Percentiles rank a stretch among this genome's conserved stretches.
phyloP scores from a whole-genome alignment of 176 grass and related monocot genomes.

The Tuctoria greenei region DNA sequence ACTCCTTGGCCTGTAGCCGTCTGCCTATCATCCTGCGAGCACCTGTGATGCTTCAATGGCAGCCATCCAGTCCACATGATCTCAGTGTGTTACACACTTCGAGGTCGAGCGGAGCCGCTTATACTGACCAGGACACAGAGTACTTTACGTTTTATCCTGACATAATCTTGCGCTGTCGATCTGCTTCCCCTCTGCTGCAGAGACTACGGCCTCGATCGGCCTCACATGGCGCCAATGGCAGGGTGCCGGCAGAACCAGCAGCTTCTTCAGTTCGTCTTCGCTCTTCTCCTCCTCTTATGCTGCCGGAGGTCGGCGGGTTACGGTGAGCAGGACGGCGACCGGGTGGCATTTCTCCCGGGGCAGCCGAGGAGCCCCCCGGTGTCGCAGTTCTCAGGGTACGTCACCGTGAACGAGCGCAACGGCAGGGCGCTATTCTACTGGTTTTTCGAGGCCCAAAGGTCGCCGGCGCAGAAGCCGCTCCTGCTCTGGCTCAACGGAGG shows the following conservation, averaged over 20 bases:
- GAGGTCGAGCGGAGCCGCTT: not conserved
- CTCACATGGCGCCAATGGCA: constrained; percentile 37
- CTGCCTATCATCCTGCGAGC: not conserved
- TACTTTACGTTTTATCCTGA: too few relatives aligned
- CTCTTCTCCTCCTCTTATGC: not conserved
- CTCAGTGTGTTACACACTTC: constrained; percentile 21
- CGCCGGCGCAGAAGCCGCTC: constrained; percentile 55
- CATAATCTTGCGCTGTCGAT: not conserved
- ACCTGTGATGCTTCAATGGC: constrained; percentile 29
- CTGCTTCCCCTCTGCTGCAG: not conserved
- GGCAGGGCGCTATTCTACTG: constrained; percentile 72
- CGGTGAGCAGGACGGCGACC: constrained; percentile 38
- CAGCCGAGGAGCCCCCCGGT: constrained; percentile 44
- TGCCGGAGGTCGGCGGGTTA: not conserved
- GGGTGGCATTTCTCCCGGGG: constrained; percentile 44
- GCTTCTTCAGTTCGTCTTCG: not conserved
- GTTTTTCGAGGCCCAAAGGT: constrained; percentile 80
- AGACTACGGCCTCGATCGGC: not conserved
- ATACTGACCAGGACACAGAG: too few relatives aligned
- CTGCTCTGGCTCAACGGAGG: constrained; percentile 98
- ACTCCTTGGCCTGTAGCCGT: too few relatives aligned
- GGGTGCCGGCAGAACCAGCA: not conserved
- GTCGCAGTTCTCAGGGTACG: constrained; percentile 55
- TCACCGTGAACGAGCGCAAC: constrained; percentile 45
- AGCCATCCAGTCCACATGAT: constrained; percentile 36